phyloP scores from a whole-genome alignment of 106 monocot species.

The Apostasia shenzhenica region DNA sequence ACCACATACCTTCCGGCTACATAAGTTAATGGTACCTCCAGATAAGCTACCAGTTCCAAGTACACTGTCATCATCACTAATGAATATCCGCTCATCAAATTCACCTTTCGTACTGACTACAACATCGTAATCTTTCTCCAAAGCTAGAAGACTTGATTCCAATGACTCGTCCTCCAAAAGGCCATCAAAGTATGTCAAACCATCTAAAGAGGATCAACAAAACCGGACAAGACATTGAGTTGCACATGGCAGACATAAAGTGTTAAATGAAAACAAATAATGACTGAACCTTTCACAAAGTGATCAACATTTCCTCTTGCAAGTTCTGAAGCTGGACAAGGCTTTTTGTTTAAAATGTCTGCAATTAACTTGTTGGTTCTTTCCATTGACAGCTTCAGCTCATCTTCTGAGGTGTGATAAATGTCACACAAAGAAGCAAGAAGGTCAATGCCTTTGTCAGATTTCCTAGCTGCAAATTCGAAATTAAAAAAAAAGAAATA shows the following conservation, averaged over 20 bases:
- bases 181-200: constrained; percentile 78
- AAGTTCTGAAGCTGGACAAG: constrained; percentile 51
- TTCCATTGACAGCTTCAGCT: constrained; percentile 54
- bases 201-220: constrained; percentile 32
- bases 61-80: constrained; percentile 75
- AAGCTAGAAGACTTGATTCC: constrained; percentile 41
- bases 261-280: not conserved
- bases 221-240: not conserved
- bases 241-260: not conserved
- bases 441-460: constrained; percentile 74
- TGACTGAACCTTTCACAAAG: constrained; percentile 51
- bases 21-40: constrained; percentile 59
- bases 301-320: constrained; percentile 39
- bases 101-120: constrained; percentile 50
- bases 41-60: constrained; percentile 90
- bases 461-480: constrained; percentile 52
- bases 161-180: constrained; percentile 66
- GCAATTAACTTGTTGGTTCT: constrained; percentile 61
- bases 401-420: constrained; percentile 84
- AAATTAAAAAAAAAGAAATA: constrained; percentile 7
- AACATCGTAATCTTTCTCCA: constrained; percentile 88
- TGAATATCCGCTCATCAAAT: constrained; percentile 84
- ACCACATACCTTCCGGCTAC: constrained; percentile 55
- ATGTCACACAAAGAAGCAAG: constrained; percentile 72
- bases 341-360: constrained; percentile 75